These are phyloP conservation scores for Ophiostoma pallidulum DNA, from an alignment of 2,329 filamentous ascomycete species.

Conservation along the genomic window DNA sequence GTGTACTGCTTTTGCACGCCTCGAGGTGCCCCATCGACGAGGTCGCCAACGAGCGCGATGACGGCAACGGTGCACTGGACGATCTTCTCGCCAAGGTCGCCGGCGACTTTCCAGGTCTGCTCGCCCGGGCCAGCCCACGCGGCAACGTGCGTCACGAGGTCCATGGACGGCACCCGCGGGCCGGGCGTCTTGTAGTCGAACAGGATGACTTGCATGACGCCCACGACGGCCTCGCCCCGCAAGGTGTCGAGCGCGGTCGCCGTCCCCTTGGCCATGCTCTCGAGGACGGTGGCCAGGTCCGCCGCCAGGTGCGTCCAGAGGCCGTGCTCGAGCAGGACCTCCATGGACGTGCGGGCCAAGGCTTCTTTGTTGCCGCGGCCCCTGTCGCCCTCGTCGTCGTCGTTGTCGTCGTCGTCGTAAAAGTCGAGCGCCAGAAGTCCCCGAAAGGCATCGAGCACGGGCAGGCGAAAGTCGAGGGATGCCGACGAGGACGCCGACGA, in stretches of 20 bases:
- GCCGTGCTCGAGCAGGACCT: conserved; percentile 37
- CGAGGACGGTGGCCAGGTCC: conserved; percentile 39
- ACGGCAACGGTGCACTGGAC: conserved; percentile 45
- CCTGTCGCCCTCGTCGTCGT: conserved; percentile 29
- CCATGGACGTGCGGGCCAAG: conserved; percentile 21
- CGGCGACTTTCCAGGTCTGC: too few species aligned
- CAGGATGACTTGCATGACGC: conserved; percentile 42
- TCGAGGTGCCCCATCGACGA: too few species aligned
- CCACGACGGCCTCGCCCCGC: conserved; percentile 46
- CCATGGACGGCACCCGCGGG: conserved; percentile 46
- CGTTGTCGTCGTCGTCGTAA: conserved; percentile 29
- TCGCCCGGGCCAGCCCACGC: conserved; percentile 33
- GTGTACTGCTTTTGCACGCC: too few species aligned
- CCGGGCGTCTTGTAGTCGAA: conserved; percentile 37
- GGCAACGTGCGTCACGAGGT: conserved; percentile 40
- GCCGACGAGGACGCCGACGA: conserved; percentile 52
- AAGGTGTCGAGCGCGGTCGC: conserved; percentile 21
- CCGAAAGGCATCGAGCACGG: conserved; percentile 41
- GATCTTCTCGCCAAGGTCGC: conserved; percentile 19
- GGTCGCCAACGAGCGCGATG: conserved; percentile 44
- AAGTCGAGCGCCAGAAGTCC: conserved; percentile 27
- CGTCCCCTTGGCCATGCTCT: not conserved
- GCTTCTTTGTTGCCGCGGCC: conserved; percentile 29
- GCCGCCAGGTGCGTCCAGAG: conserved; percentile 45
- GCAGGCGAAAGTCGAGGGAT: conserved; percentile 44